Evolutionary conservation across 2,329 filamentous ascomycete species (phyloP).

Genomic region (Trichoderma simmonsii): DNA sequence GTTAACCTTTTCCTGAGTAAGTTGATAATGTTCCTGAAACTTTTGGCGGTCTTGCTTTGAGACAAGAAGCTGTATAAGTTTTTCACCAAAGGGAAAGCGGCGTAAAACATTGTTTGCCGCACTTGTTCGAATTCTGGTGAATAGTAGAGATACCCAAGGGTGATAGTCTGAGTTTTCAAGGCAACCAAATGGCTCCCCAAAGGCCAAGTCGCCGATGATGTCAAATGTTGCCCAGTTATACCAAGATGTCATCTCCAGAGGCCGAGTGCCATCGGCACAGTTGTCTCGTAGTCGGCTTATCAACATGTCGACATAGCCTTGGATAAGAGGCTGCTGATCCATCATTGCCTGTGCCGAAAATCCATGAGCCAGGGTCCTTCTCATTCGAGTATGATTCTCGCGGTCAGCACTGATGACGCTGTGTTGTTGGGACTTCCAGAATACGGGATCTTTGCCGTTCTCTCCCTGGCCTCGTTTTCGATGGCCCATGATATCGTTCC

Average conservation of each 20-base stretch:
- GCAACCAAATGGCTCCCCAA: conserved; percentile 31
- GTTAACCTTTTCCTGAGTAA: conserved; percentile 4
- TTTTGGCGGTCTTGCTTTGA: background rate
- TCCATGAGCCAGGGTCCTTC: conserved; percentile 26
- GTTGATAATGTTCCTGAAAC: background rate
- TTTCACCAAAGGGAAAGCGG: background rate
- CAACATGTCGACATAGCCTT: conserved; percentile 28
- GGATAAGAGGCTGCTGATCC: conserved; percentile 31
- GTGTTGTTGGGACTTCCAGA: background rate
- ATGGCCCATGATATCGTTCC: conserved; percentile 23
- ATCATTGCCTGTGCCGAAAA: conserved; percentile 31
- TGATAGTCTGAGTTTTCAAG: conserved; percentile 26
- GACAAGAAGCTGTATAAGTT: background rate
- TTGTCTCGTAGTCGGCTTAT: conserved; percentile 24
- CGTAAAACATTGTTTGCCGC: background rate
- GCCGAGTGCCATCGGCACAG: conserved; percentile 6
- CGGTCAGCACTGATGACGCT: conserved; percentile 23
- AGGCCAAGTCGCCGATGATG: conserved; percentile 30
- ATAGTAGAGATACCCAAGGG: conserved; percentile 28
- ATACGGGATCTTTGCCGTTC: conserved; percentile 17
- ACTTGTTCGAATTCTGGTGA: conserved; percentile 13
- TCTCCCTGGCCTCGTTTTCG: conserved; percentile 19
- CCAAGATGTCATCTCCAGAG: conserved; percentile 28
- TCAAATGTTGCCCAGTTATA: conserved; percentile 32
- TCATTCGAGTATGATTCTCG: conserved; percentile 25